Conservation (phyloP, 305 asterid species). For the Fraxinus baroniana region DNA sequence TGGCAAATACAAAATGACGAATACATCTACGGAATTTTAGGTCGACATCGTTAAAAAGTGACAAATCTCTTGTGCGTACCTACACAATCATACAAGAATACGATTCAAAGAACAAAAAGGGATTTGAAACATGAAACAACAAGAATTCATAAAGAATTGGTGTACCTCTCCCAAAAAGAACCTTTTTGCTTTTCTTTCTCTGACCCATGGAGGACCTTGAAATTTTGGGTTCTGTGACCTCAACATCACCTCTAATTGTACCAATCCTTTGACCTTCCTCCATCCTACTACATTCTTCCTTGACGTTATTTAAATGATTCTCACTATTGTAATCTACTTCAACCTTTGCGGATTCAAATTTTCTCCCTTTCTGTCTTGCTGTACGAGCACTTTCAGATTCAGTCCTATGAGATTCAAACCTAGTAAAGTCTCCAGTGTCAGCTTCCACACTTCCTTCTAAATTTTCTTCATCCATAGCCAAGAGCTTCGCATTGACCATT, state of each 20-base stretch:
- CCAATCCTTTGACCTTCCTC: conserved; percentile 67
- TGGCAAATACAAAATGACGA: not conserved
- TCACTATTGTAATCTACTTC: conserved; percentile 47
- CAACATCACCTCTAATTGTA: conserved; percentile 39
- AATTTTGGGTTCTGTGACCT: conserved; percentile 37
- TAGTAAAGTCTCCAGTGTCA: conserved; percentile 71
- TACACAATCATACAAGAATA: conserved; percentile 8
- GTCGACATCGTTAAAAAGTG: not conserved
- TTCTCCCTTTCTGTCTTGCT: conserved; percentile 47
- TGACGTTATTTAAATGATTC: conserved; percentile 55
- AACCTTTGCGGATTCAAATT: conserved; percentile 37
- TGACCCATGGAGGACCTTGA: conserved; percentile 41
- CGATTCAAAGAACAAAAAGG: conserved; percentile 10
- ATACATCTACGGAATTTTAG: not conserved
- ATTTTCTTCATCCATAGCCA: conserved; percentile 68
- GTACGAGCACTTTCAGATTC: conserved; percentile 39
- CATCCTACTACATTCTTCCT: conserved; percentile 87
- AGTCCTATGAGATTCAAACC: conserved; percentile 41
- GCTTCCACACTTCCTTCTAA: conserved; percentile 87
- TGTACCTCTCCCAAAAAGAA: conserved; percentile 62
- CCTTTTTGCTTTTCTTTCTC: conserved; percentile 73
- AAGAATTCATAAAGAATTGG: conserved; percentile 15
- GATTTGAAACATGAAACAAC: conserved; percentile 18
- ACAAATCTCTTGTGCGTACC: not conserved
- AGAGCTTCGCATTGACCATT: conserved; percentile 40